Evolutionary conservation across 202 grass and related monocot genomes (phyloP), one percentile per base, ranked within the genome.

Genomic region (Hordeum pubiflorum): DNA sequence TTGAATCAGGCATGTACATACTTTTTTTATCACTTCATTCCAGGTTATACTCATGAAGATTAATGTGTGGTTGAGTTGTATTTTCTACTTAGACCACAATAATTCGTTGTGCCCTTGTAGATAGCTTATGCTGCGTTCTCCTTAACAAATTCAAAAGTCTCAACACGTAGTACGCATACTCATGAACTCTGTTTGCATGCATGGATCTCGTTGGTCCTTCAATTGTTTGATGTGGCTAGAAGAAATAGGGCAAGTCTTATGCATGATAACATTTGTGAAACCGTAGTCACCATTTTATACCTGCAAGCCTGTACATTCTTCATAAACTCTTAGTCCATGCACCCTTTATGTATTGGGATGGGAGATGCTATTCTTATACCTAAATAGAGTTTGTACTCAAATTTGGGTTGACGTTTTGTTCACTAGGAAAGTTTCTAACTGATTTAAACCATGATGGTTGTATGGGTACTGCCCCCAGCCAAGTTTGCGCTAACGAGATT

Each of bases 1-100:
- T 27, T 27, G 26, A 69, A 54, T 26, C 44, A 69, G 82, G 89
- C 85, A 63, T 79, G 72, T 36, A 22, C 33, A 46, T 6, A 44
- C 0, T 15, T 33, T 80, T 60, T 7, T 63, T 48, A 46, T 48
- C 38, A 69, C 21, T 71, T 77, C 22, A 12, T 77, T 77, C 23
- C 14, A 77, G 39, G 32, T 33, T 33, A 33, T 33, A 33, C 3
- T 33, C 32, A 33, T 33, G 32, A 33, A 33, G 32, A 0, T 33
- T 5, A 33, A 33, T 33, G 32, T 5, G 3, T 33, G 32, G 3
- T 33, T 33, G 32, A 5, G 2, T 33, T 33, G 32, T 33, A 33
- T 33, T 33, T 5, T 33, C 3, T 33, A 33, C 32, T 33, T 33
- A 33, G 32, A 33, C 2, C 32, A 5, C 32, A 33, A 33, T 33